phyloP scores from a whole-genome alignment of 1,139 yeast genomes.

The Blastobotrys apis region DNA sequence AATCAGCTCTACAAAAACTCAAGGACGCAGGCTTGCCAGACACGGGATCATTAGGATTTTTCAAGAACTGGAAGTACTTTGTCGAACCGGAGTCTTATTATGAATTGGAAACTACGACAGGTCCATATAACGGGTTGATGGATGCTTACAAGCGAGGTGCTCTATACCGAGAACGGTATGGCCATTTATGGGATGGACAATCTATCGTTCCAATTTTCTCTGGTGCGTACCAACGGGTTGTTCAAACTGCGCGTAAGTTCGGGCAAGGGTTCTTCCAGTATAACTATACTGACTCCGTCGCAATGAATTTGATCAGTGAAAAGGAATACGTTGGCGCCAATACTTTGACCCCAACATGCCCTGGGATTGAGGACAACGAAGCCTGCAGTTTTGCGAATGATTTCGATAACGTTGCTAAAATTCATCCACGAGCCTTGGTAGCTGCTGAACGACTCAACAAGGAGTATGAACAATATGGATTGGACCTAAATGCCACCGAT shows the following conservation, averaged over 20 bases:
- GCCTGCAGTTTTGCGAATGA: constrained; percentile 25
- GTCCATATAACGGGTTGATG: constrained; percentile 37
- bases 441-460: constrained; percentile 32
- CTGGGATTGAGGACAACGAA: constrained; percentile 2
- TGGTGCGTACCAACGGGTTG: constrained; percentile 39
- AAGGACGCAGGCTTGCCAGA: constrained; percentile 1
- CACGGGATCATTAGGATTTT: constrained; percentile 37
- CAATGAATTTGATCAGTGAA: constrained; percentile 39
- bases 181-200: constrained; percentile 36
- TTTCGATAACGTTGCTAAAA: neutral
- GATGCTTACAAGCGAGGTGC: constrained; percentile 33
- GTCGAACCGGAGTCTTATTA: constrained; percentile 28
- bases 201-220: constrained; percentile 38
- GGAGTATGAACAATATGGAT: constrained; percentile 7
- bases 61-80: constrained; percentile 38
- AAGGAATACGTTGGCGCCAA: constrained; percentile 39
- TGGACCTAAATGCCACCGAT: constrained; percentile 9
- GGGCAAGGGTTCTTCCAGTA: constrained; percentile 42
- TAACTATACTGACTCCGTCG: constrained; percentile 35
- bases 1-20: constrained; percentile 14
- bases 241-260: constrained; percentile 39
- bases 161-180: constrained; percentile 35
- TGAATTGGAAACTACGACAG: constrained; percentile 32
- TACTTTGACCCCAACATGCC: constrained; percentile 37
- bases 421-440: constrained; percentile 32